Base-by-base conservation (phyloP, 192 early-diverging fungal genomes). In the Entomortierella lignicola region DNA sequence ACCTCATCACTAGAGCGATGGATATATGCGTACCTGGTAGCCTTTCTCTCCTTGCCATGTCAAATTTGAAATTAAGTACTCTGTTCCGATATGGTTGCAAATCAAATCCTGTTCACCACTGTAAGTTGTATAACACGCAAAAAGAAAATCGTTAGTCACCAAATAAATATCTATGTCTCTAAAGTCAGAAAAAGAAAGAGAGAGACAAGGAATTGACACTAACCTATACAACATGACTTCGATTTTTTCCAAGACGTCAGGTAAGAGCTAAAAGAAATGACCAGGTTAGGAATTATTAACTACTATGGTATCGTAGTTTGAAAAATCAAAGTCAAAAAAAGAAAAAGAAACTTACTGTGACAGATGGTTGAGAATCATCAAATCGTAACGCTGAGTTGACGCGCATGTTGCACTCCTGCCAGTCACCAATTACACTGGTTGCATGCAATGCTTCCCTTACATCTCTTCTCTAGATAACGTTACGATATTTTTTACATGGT, bases 51-150 rank as follows among this genome's bases (percentile, higher is more conserved):
- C 92, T 42, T 83, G 80, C 92, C 94, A 94, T 48, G 85, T 85
- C 82, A 95, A 69, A 37, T 85, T 84, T 13, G 82, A 83, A 51
- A 95, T 87, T 73, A 94, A 81, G 47, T 85, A 86, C 58, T 89
- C 82, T 0, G 89, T 90, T 25, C 94, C 94, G 26, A 89, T 65
- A 53, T 85, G 83, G 71, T 96, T 96, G 72, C 94, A 96, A 56
- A 95, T 94, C 55, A 95, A 68, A 68, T 96, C 94, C 61, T 88
- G 68, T 42, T 93, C 91, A 7, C 94, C 94, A 66, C 92, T 94
- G 55, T 37, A 37, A 7, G 34, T 7, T 37, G 10, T 4, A 10
- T 10, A 4, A 37, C 34, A 37, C 10, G 34, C 34, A 8, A 15
- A 29, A 27, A 27, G 26, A 15, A 54, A 50, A 50, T 10, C 10